Percentiles rank a stretch among this genome's conserved stretches.
Conservation (phyloP, 169 alveolate genomes). For the Eimeria maxima region DNA sequence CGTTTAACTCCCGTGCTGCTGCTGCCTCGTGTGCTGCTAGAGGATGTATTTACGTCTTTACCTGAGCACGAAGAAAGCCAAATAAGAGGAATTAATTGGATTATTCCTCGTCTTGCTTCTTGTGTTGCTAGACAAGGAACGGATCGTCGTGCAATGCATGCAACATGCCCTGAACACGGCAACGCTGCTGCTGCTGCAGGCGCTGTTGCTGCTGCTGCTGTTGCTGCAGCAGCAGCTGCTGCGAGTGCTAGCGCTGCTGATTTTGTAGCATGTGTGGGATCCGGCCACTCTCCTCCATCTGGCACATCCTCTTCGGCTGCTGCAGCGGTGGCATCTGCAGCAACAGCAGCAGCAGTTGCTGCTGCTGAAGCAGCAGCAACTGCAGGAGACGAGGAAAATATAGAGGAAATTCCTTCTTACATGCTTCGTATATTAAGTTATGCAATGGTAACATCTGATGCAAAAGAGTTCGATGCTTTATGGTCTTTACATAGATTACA, state of each 20-base stretch:
- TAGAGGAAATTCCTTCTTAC: not conserved
- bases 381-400: not conserved
- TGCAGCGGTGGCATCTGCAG: not conserved
- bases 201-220: no score
- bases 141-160: no score
- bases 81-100: not conserved
- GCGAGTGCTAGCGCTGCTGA: no score
- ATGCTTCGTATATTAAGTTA: not conserved
- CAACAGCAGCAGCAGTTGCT: not conserved
- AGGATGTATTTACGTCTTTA: not conserved
- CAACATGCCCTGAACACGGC: no score
- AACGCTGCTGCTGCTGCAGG: no score
- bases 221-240: no score
- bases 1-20: not conserved
- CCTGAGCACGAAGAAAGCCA: not conserved
- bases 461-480: not conserved
- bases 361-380: not conserved
- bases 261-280: no score
- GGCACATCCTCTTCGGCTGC: not conserved
- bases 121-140: no score
- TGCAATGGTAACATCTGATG: not conserved
- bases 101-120: no score
- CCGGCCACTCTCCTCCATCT: no score
- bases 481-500: not conserved
- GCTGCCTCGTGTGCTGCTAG: not conserved